Conservation (phyloP, 345 rosid genomes). For the Limnanthes douglasii region DNA sequence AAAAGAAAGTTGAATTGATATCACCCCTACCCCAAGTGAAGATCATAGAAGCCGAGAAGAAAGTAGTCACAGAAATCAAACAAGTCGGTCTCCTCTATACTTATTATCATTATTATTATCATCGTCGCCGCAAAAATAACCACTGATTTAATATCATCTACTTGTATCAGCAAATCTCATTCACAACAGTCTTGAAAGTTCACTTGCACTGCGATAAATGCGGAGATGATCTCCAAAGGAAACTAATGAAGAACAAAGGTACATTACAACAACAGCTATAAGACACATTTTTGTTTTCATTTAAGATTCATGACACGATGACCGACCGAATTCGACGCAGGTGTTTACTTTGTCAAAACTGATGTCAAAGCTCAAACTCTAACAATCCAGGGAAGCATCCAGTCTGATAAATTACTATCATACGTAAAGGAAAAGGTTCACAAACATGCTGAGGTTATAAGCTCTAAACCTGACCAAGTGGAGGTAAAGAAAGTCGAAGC, state of each 20-base stretch:
- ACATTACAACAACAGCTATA: too few species aligned
- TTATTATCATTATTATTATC: too few species aligned
- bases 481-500: conserved; percentile 9
- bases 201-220: conserved; percentile 72
- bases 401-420: conserved; percentile 30
- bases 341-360: conserved; percentile 39
- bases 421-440: conserved; percentile 41
- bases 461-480: conserved; percentile 21
- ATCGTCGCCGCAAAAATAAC: too few species aligned
- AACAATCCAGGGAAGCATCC: conserved; percentile 52
- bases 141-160: too few species aligned
- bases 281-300: too few species aligned
- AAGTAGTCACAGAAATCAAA: conserved; percentile 25
- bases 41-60: conserved; percentile 13
- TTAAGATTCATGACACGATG: too few species aligned
- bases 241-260: conserved; percentile 56
- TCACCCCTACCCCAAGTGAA: conserved; percentile 34
- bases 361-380: conserved; percentile 57
- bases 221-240: conserved; percentile 38
- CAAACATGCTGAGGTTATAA: conserved; percentile 52
- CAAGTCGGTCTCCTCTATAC: conserved; percentile 15
- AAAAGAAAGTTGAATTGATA: conserved; percentile 49
- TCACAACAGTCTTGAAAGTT: conserved; percentile 40
- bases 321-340: too few species aligned
- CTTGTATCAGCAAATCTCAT: too few species aligned